These are phyloP conservation scores for Selaginella tamariscina DNA, from an alignment of 75 land plant species.

Conservation along the genomic window DNA sequence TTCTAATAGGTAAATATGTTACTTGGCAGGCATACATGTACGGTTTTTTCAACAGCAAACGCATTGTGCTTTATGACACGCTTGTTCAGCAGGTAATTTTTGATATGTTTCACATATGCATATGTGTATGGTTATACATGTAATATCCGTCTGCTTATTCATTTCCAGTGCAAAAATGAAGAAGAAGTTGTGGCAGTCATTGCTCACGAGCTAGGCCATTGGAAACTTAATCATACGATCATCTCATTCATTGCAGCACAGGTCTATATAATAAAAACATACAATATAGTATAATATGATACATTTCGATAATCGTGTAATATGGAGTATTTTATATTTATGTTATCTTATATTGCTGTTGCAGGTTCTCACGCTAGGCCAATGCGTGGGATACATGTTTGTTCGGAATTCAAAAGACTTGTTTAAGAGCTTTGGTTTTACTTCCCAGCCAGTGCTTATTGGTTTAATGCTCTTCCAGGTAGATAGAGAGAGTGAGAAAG, in stretches of 20 bases:
- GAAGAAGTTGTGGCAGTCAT: slow-evolving; percentile 98
- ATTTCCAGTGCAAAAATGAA: slow-evolving; percentile 67
- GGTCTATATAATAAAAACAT: slow-evolving; percentile 28
- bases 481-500: too few relatives aligned
- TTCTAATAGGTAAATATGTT: too few relatives aligned
- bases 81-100: slow-evolving; percentile 71
- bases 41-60: slow-evolving; percentile 98
- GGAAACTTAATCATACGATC: slow-evolving; percentile 95
- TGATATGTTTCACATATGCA: not conserved
- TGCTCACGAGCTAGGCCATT: slow-evolving; percentile 95
- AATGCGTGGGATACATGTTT: slow-evolving; percentile 93
- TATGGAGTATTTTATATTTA: not conserved
- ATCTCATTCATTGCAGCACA: slow-evolving; percentile 78
- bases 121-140: too few relatives aligned
- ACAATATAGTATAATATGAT: not conserved
- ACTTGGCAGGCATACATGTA: slow-evolving; percentile 89
- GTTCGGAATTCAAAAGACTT: slow-evolving; percentile 84
- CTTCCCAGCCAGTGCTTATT: slow-evolving; percentile 83
- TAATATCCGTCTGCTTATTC: not conserved
- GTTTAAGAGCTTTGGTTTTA: slow-evolving; percentile 90
- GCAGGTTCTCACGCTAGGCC: slow-evolving; percentile 78
- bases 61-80: slow-evolving; percentile 95
- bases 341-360: not conserved
- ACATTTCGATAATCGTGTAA: not conserved
- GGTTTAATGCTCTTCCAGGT: slow-evolving; percentile 96